Percentiles rank a stretch among this genome's conserved stretches.
Conservation (phyloP, 208 protist genomes). For the Sergeia podlipaevii region DNA sequence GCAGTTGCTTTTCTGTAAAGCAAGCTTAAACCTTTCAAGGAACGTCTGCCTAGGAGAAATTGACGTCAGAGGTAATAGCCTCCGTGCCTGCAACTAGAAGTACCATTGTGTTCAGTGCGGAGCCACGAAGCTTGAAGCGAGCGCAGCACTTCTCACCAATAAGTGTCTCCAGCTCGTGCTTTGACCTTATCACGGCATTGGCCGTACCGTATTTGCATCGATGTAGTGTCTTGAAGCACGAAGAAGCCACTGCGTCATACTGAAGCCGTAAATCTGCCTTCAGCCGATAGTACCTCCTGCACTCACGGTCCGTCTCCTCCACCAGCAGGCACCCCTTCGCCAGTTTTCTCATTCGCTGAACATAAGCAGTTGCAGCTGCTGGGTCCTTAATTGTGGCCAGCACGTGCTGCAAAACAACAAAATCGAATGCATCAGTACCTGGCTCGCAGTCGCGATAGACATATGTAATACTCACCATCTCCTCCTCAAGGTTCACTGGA, state of each 20-base stretch:
- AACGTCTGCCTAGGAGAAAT: constrained; percentile 3
- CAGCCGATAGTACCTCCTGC: constrained; percentile 59
- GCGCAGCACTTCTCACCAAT: constrained; percentile 17
- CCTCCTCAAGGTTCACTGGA: too few relatives aligned
- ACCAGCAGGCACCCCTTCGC: constrained; percentile 48
- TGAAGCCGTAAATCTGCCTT: constrained; percentile 17
- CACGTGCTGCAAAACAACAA: constrained; percentile 75
- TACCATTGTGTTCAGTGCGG: constrained; percentile 73
- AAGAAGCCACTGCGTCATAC: constrained; percentile 40
- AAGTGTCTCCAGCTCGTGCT: constrained; percentile 28
- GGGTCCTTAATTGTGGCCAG: constrained; percentile 32
- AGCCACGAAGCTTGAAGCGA: constrained; percentile 67
- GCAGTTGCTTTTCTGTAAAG: too few relatives aligned
- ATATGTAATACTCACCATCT: too few relatives aligned
- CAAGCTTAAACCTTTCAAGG: too few relatives aligned
- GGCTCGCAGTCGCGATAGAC: too few relatives aligned
- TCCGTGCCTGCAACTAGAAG: constrained; percentile 12
- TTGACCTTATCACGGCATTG: constrained; percentile 33
- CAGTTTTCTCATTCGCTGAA: constrained; percentile 7
- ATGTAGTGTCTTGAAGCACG: constrained; percentile 49
- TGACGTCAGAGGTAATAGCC: not conserved
- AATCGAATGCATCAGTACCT: too few relatives aligned
- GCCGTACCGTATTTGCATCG: constrained; percentile 26
- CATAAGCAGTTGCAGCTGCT: constrained; percentile 14
- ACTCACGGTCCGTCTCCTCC: constrained; percentile 61